These are phyloP conservation scores for Microdochium bolleyi DNA, from an alignment of 2,329 filamentous ascomycete genomes.

Conservation along the genomic window DNA sequence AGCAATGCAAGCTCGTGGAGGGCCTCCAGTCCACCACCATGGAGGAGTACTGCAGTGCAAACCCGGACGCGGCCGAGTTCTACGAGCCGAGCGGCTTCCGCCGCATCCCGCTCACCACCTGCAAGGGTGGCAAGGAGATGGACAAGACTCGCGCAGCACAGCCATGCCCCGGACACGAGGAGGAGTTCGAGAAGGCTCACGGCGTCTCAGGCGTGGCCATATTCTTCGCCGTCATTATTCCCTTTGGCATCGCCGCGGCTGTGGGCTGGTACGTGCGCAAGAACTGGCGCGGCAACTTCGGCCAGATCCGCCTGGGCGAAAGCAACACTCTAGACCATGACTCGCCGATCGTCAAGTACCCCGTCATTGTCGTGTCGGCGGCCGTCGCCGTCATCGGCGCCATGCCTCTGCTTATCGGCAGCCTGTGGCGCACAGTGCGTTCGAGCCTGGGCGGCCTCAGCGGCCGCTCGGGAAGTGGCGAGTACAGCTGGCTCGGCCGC, in stretches of 20 bases:
- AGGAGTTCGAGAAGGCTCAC: slow-evolving; percentile 68
- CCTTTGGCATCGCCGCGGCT: slow-evolving; percentile 61
- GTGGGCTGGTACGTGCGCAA: slow-evolving; percentile 80
- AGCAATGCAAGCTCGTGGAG: slow-evolving; percentile 67
- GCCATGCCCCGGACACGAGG: slow-evolving; percentile 71
- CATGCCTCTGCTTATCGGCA: slow-evolving; percentile 63
- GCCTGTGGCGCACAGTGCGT: slow-evolving; percentile 60
- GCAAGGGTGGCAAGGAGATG: slow-evolving; percentile 64
- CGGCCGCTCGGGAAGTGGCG: slow-evolving; percentile 36
- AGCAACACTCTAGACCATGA: slow-evolving; percentile 56
- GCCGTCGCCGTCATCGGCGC: slow-evolving; percentile 50
- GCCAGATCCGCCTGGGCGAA: slow-evolving; percentile 85
- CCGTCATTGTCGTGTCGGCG: slow-evolving; percentile 65
- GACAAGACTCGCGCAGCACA: slow-evolving; percentile 57
- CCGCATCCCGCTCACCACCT: slow-evolving; percentile 83
- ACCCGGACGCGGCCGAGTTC: slow-evolving; percentile 69
- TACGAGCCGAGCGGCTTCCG: slow-evolving; percentile 84
- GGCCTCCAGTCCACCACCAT: slow-evolving; percentile 57
- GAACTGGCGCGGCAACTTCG: slow-evolving; percentile 85
- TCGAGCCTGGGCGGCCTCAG: slow-evolving; percentile 42
- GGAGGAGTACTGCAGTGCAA: slow-evolving; percentile 40
- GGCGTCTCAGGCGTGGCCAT: slow-evolving; percentile 64
- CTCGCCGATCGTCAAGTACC: slow-evolving; percentile 71
- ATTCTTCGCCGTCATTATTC: slow-evolving; percentile 78
- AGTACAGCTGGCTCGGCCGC: slow-evolving; percentile 37